phyloP scores from a whole-genome alignment of 495 filamentous ascomycete genomes.

The Trichoderma orchidacearum region DNA sequence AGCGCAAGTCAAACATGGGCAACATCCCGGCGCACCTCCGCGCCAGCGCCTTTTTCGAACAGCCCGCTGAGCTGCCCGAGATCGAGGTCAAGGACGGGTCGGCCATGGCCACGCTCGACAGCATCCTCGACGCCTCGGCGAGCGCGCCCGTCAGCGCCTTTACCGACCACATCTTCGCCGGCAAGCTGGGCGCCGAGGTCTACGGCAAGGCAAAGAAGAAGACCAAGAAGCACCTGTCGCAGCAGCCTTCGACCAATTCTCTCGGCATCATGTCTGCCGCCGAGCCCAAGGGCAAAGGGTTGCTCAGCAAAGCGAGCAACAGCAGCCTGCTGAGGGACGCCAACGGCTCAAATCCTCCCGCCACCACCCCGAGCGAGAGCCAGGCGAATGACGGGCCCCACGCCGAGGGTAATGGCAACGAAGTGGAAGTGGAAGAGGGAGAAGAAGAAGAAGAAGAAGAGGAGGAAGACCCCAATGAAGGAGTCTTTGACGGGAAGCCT shows the following conservation, averaged over 20 bases:
- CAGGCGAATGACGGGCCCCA: slow-evolving; percentile 11
- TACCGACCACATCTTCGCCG: slow-evolving; percentile 81
- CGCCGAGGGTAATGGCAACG: slow-evolving; percentile 17
- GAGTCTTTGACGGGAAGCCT: slow-evolving; percentile 51
- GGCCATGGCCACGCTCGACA: slow-evolving; percentile 79
- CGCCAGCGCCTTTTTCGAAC: slow-evolving; percentile 82
- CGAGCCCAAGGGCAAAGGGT: background rate
- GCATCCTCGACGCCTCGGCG: slow-evolving; percentile 88
- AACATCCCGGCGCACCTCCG: slow-evolving; percentile 76
- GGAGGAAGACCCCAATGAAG: slow-evolving; percentile 18
- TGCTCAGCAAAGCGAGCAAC: slow-evolving; percentile 16
- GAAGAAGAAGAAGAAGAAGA: slow-evolving; percentile 28
- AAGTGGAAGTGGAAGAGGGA: slow-evolving; percentile 19
- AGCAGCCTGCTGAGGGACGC: slow-evolving; percentile 1
- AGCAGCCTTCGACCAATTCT: background rate
- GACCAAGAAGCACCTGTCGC: slow-evolving; percentile 13
- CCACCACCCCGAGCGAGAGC: background rate
- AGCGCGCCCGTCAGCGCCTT: slow-evolving; percentile 87
- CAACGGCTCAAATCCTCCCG: background rate
- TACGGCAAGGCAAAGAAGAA: slow-evolving; percentile 39
- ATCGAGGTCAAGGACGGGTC: slow-evolving; percentile 66
- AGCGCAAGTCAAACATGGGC: slow-evolving; percentile 23
- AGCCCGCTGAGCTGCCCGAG: slow-evolving; percentile 36
- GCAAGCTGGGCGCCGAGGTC: slow-evolving; percentile 51
- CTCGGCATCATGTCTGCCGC: background rate